A percentile compares a stretch with the other conserved stretches of the same genome.
These are phyloP conservation scores for Cenchrus fungigraminus DNA, from an alignment of 176 grass and related monocot species.

Conservation along the genomic window DNA sequence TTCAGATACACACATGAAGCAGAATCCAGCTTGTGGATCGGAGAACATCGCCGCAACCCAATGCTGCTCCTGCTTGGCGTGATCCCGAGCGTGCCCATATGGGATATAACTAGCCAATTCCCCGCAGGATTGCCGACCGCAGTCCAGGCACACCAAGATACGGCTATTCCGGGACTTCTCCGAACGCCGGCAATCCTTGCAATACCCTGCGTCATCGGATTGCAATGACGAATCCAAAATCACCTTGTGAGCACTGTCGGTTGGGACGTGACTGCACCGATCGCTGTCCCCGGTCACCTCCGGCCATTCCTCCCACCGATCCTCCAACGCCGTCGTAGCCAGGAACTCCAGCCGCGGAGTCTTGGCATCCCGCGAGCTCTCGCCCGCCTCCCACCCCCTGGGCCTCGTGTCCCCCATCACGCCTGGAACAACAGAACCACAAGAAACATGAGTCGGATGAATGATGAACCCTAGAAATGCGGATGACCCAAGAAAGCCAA, in stretches of 20 bases:
- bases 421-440: constrained; percentile 1
- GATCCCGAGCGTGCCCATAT: constrained; percentile 61
- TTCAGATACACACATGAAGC: constrained; percentile 55
- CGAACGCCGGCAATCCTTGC: constrained; percentile 29
- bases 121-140: constrained; percentile 47
- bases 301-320: neutral
- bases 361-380: constrained; percentile 1
- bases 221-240: neutral
- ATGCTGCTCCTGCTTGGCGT: constrained; percentile 58
- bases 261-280: neutral
- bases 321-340: neutral
- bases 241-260: neutral
- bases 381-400: neutral
- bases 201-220: constrained; percentile 6
- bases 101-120: constrained; percentile 33
- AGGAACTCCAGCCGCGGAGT: neutral
- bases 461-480: neutral
- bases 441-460: neutral
- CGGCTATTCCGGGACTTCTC: neutral
- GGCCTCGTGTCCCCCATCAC: neutral
- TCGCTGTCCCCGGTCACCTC: neutral
- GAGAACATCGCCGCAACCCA: constrained; percentile 50
- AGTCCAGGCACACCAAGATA: constrained; percentile 73
- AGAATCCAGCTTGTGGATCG: constrained; percentile 54
- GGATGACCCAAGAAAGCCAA: neutral